Evolutionary conservation across 2,329 filamentous ascomycete genomes (phyloP).

Genomic region (Purpureocillium takamizusanense): DNA sequence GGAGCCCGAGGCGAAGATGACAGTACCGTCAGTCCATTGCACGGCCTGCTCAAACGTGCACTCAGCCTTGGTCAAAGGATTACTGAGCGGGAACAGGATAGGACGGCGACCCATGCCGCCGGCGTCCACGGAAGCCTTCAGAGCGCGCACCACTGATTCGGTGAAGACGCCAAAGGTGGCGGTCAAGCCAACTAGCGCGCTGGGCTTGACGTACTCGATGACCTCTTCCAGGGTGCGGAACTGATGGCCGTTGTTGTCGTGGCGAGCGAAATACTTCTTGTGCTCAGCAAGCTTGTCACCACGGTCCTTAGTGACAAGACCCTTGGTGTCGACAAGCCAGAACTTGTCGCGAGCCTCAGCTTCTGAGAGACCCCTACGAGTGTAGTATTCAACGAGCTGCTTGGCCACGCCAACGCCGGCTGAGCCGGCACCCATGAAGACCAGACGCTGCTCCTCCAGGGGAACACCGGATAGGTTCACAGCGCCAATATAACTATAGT

Average conservation of each 20-base stretch:
- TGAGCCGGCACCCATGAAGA: slow-evolving; percentile 93
- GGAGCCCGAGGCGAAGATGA: slow-evolving; percentile 89
- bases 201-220: slow-evolving; percentile 90
- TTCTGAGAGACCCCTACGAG: slow-evolving; percentile 81
- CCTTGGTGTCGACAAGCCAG: slow-evolving; percentile 95
- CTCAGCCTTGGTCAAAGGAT: slow-evolving; percentile 93
- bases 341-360: slow-evolving; percentile 84
- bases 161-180: slow-evolving; percentile 94
- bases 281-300: slow-evolving; percentile 92
- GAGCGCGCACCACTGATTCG: slow-evolving; percentile 68
- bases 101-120: slow-evolving; percentile 65
- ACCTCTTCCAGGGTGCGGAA: slow-evolving; percentile 81
- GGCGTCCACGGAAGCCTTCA: slow-evolving; percentile 54
- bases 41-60: slow-evolving; percentile 95
- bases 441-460: slow-evolving; percentile 81
- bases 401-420: slow-evolving; percentile 96
- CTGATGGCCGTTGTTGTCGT: slow-evolving; percentile 56
- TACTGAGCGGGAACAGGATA: slow-evolving; percentile 93
- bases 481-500: slow-evolving; percentile 52
- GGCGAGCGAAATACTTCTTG: slow-evolving; percentile 62
- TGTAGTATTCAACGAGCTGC: slow-evolving; percentile 96
- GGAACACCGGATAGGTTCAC: slow-evolving; percentile 82
- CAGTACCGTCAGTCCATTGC: slow-evolving; percentile 80
- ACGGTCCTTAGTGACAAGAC: slow-evolving; percentile 85
- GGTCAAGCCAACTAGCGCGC: slow-evolving; percentile 86